phyloP scores from a whole-genome alignment of 768 basidiomycete species.

The Artomyces pyxidatus region DNA sequence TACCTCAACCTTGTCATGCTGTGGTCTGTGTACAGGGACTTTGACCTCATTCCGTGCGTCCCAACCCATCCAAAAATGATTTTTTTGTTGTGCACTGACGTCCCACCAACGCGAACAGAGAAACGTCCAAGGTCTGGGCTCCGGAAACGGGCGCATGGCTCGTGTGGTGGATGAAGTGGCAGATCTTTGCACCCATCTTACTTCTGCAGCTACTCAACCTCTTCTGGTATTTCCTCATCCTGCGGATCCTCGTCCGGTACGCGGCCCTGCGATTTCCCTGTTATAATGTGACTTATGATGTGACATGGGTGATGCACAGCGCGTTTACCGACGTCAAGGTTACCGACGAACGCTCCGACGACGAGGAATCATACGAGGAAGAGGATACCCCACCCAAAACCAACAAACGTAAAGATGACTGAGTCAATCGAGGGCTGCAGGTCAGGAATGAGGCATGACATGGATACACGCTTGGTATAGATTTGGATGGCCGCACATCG shows the following conservation, averaged over 20 bases:
- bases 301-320: conserved; percentile 36
- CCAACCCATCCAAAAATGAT: too few species aligned
- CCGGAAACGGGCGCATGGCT: conserved; percentile 63
- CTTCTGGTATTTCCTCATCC: conserved; percentile 90
- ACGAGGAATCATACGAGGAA: conserved; percentile 36
- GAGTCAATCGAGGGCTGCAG: conserved; percentile 7
- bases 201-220: conserved; percentile 79
- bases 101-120: conserved; percentile 27
- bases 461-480: too few species aligned
- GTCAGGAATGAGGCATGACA: too few species aligned
- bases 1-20: conserved; percentile 83
- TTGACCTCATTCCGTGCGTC: conserved; percentile 68
- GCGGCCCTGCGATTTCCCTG: conserved; percentile 17
- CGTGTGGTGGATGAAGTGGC: conserved; percentile 70
- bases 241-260: conserved; percentile 67
- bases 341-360: conserved; percentile 77
- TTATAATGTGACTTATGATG: neutral
- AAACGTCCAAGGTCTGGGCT: conserved; percentile 46
- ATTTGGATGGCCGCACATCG: too few species aligned
- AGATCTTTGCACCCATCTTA: conserved; percentile 68
- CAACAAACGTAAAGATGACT: too few species aligned
- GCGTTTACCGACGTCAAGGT: conserved; percentile 39
- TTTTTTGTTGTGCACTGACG: neutral
- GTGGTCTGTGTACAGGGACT: conserved; percentile 80
- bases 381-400: neutral